A percentile compares a stretch with the other conserved stretches of the same genome.
phyloP scores from a whole-genome alignment of 352 stramenopile genomes.

The Phytophthora sansomeana region DNA sequence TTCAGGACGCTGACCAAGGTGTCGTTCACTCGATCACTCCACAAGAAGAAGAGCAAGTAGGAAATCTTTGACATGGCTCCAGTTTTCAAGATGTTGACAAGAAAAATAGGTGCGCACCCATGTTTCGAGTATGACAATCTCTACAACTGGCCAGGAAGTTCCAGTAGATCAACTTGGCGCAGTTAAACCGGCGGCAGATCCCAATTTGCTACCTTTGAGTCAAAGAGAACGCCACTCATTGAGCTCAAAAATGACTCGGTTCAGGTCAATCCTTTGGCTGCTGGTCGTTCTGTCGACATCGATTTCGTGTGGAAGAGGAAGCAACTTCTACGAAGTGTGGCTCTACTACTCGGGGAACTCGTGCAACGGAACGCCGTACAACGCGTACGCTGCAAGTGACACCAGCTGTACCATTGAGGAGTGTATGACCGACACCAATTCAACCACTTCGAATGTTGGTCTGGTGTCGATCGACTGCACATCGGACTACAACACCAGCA shows the following conservation, averaged over 20 bases:
- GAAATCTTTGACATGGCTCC: no score
- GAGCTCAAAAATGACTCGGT: not conserved
- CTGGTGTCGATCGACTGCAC: slow-evolving; percentile 31
- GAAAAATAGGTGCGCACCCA: not conserved
- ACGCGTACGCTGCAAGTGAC: slow-evolving; percentile 19
- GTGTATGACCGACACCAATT: slow-evolving; percentile 20
- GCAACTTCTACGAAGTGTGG: slow-evolving; percentile 27
- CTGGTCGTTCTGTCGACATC: not conserved
- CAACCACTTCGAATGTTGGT: slow-evolving; percentile 16
- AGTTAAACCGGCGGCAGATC: not conserved
- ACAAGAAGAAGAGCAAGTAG: no score
- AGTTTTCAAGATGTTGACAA: not conserved
- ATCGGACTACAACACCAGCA: slow-evolving; percentile 32
- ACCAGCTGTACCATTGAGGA: slow-evolving; percentile 3
- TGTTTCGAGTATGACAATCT: slow-evolving; percentile 1
- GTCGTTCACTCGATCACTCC: no score
- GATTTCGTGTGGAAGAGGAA: not conserved
- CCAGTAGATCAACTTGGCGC: not conserved
- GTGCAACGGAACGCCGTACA: slow-evolving; percentile 35
- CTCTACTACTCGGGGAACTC: slow-evolving; percentile 25
- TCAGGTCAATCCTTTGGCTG: not conserved
- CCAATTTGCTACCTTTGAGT: not conserved
- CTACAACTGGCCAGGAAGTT: not conserved
- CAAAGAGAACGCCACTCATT: not conserved
- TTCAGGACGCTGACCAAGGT: slow-evolving; percentile 43